These are phyloP conservation scores for Solanum phureja DNA, from an alignment of 257 asterid genomes.

Conservation along the genomic window DNA sequence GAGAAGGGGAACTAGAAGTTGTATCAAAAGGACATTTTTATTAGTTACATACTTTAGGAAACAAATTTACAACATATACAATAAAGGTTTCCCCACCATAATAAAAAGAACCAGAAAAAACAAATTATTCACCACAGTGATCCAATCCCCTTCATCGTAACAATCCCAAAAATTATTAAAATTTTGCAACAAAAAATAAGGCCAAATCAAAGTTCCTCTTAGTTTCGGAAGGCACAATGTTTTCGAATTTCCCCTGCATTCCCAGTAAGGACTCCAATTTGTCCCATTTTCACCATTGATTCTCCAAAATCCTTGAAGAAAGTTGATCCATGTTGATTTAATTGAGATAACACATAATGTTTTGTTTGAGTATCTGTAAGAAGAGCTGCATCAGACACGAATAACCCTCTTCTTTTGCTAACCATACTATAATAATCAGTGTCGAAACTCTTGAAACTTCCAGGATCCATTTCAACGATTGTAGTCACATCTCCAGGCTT, in stretches of 20 bases:
- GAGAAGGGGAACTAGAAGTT: too few relatives aligned
- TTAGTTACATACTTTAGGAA: too few relatives aligned
- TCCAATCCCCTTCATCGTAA: too few relatives aligned
- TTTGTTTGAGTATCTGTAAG: slow-evolving; percentile 17
- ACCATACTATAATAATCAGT: slow-evolving; percentile 8
- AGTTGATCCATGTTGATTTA: slow-evolving; percentile 1
- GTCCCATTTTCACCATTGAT: not conserved
- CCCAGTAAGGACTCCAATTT: too few relatives aligned
- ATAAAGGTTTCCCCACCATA: too few relatives aligned
- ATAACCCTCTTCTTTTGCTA: slow-evolving; percentile 23
- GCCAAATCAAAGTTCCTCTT: not conserved
- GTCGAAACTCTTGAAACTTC: slow-evolving; percentile 24
- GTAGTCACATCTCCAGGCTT: not conserved
- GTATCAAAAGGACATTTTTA: too few relatives aligned
- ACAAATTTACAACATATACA: too few relatives aligned
- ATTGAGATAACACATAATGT: slow-evolving; percentile 15
- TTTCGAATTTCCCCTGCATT: slow-evolving; percentile 7
- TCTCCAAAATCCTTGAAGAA: slow-evolving; percentile 35
- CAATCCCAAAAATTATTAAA: not conserved
- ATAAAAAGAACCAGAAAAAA: too few relatives aligned
- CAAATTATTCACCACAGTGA: too few relatives aligned
- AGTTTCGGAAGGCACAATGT: slow-evolving; percentile 6
- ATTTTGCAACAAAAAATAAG: not conserved
- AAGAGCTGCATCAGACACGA: slow-evolving; percentile 27
- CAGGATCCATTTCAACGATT: slow-evolving; percentile 16